These are phyloP conservation scores for Porphyra umbilicalis DNA, from an alignment of 31 red algal genomes.

Conservation along the genomic window DNA sequence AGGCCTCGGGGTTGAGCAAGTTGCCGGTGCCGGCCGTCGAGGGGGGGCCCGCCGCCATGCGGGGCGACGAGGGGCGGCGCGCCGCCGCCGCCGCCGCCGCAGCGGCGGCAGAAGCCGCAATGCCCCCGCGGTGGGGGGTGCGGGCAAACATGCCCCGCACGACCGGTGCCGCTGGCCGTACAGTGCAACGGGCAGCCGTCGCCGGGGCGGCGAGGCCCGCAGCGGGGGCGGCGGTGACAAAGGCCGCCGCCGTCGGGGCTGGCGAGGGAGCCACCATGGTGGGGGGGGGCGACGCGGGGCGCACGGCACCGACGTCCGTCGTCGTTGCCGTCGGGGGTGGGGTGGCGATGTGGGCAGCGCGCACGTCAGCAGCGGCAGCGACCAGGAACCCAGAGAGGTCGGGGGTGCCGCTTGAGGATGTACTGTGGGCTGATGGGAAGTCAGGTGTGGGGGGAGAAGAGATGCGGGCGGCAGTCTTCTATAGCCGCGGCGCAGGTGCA, in stretches of 20 bases:
- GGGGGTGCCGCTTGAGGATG: no score
- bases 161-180: neutral
- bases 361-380: no score
- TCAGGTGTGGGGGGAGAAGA: no score
- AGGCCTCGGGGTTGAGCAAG: constrained; percentile 68
- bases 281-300: neutral
- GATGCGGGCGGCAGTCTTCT: no score
- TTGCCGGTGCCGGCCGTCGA: constrained; percentile 15
- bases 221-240: neutral
- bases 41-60: neutral
- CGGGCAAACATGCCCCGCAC: neutral
- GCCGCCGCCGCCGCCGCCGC: neutral
- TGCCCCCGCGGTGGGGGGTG: neutral
- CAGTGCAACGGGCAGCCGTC: neutral
- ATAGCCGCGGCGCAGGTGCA: no score
- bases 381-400: no score
- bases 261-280: neutral
- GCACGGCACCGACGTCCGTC: no score
- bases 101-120: neutral
- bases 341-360: no score
- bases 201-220: neutral
- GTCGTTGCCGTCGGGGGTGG: no score
- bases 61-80: neutral
- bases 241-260: neutral
- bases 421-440: no score